These are phyloP conservation scores for Colletotrichum agaves DNA, from an alignment of 2,329 filamentous ascomycete genomes.

Conservation along the genomic window DNA sequence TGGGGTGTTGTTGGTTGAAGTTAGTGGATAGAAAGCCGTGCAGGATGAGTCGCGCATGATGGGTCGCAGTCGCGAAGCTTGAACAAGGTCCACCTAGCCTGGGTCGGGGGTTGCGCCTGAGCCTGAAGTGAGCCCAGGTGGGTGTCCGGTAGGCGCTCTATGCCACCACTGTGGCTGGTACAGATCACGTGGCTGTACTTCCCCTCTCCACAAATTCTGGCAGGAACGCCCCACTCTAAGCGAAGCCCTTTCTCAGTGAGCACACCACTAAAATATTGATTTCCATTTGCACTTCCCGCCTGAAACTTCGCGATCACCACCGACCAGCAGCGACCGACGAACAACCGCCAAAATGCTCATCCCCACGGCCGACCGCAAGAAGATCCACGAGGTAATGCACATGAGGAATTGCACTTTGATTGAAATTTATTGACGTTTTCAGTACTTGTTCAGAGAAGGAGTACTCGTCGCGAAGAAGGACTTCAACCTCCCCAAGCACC, in stretches of 20 bases:
- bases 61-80: too few relatives aligned
- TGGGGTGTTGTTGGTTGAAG: too few relatives aligned
- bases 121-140: too few relatives aligned
- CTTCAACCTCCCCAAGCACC: conserved; percentile 97
- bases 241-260: neutral
- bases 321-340: conserved; percentile 51
- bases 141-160: too few relatives aligned
- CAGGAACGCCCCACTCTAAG: neutral
- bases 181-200: too few relatives aligned
- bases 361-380: conserved; percentile 99
- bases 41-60: too few relatives aligned
- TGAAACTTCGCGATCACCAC: conserved; percentile 52
- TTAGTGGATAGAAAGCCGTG: too few relatives aligned
- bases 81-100: too few relatives aligned
- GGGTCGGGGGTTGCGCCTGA: too few relatives aligned
- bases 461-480: conserved; percentile 99
- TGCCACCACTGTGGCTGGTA: too few relatives aligned
- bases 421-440: conserved; percentile 38
- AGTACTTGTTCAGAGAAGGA: conserved; percentile 96
- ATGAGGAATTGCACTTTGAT: conserved; percentile 9
- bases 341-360: conserved; percentile 86
- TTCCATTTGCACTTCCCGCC: conserved; percentile 47
- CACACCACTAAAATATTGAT: conserved; percentile 35
- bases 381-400: conserved; percentile 84
- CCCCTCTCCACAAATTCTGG: too few relatives aligned